Percentiles rank a stretch among this genome's conserved stretches.
Evolutionary conservation across 306 rosid species (phyloP).

Genomic region (Sechiopsis laciniata): DNA sequence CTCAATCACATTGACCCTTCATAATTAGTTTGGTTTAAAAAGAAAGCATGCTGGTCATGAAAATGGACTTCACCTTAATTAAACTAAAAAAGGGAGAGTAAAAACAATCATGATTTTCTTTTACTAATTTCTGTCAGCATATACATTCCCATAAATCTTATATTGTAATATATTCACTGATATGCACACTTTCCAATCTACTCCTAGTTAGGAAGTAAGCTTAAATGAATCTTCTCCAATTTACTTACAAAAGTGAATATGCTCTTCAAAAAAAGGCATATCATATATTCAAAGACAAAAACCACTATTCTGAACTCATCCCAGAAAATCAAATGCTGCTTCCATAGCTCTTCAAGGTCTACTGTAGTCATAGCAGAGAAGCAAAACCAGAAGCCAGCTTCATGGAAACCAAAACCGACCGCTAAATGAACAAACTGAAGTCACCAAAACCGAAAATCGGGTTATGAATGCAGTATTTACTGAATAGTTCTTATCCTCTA

Average conservation of each 20-base stretch:
- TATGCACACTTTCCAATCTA: background rate
- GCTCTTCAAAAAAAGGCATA: background rate
- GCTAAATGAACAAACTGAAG: slow-evolving; percentile 1
- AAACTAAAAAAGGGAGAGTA: background rate
- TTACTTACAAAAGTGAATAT: slow-evolving; percentile 9
- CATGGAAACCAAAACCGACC: background rate
- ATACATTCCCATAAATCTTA: background rate
- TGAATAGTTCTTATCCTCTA: background rate
- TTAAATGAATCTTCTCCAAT: background rate
- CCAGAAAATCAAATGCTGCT: slow-evolving; percentile 3
- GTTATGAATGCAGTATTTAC: slow-evolving; percentile 5
- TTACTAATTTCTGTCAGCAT: background rate
- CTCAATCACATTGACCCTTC: too few relatives aligned
- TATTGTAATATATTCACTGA: background rate
- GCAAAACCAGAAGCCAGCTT: background rate
- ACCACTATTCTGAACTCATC: background rate
- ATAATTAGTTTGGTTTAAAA: too few relatives aligned
- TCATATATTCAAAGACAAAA: background rate
- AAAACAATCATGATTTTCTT: background rate
- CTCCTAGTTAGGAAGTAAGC: background rate
- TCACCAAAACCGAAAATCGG: background rate
- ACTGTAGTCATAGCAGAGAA: background rate
- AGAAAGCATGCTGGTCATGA: background rate
- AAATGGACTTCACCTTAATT: background rate
- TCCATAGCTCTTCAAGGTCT: background rate